Evolutionary conservation across 176 grass and related monocot species (phyloP), one percentile per base, ranked within the genome.

Genomic region (Aegilops umbellulata): DNA sequence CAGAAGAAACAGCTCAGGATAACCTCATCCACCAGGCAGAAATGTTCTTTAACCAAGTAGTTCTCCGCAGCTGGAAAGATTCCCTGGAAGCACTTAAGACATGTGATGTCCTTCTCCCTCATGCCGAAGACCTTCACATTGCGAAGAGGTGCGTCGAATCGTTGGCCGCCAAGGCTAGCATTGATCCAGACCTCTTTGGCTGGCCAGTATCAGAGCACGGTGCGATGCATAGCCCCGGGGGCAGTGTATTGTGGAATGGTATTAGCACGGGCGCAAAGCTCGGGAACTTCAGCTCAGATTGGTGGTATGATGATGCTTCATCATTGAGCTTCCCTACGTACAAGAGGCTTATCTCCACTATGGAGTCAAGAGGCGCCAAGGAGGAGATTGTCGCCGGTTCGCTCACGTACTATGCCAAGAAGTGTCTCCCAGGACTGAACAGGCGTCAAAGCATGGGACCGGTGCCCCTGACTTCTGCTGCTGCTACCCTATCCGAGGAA

Each of bases 251-350:
- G 27, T 87, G 85, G 85, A 87, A 87, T 49, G 85, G 85, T 8
- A 87, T 87, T 65, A 87, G 78, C 78, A 87, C 77, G 0, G 85
- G 85, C 2, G 67, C 85, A 9, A 87, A 61, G 67, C 35, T 80
- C 14, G 71, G 78, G 85, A 87, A 80, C 55, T 66, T 19, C 38
- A 85, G 22, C 24, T 38, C 88, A 11, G 32, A 77, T 60, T 86
- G 88, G 88, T 90, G 88, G 88, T 90, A 74, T 11, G 88, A 86
- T 57, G 78, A 90, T 82, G 61, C 71, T 30, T 86, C 83, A 66
- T 82, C 82, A 19, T 65, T 90, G 38, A 77, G 78, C 79, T 79
- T 89, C 27, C 38, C 68, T 63, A 57, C 71, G 4, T 89, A 80
- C 77, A 86, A 81, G 58, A 86, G 58, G 60, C 88, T 89, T 24